Evolutionary conservation across 305 asterid genomes (phyloP), one percentile per base, ranked within the genome.

Genomic region (Plantago rigida): DNA sequence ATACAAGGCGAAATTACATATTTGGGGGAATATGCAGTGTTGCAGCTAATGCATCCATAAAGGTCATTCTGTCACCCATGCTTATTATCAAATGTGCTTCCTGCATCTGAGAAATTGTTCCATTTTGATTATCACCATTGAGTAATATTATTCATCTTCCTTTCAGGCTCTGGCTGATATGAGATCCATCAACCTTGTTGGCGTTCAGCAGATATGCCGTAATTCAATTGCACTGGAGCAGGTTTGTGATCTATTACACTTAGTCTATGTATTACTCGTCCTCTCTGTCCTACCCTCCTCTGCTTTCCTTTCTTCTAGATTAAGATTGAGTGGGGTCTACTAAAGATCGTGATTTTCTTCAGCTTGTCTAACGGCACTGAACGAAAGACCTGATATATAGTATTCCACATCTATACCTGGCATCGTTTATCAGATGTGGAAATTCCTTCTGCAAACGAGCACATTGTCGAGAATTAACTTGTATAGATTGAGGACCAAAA

Each of bases 151-250:
- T 62, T 71, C 4, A 64, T 74, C 53, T 53, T 13, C 45, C 29
- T 73, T 47, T 64, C 61, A 93, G 99, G 99, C 96, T 73, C 81
- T 93, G 87, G 77, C 89, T 73, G 95, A 85, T 70, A 81, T 93
- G 84, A 87, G 78, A 68, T 84, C 92, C 47, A 87, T 93, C 81
- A 89, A 89, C 83, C 96, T 93, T 74, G 87, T 89, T 57, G 99
- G 99, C 15, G 95, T 93, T 68, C 99, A 93, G 80, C 99, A 93
- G 80, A 85, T 89, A 77, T 87, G 94, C 66, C 95, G 99, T 65
- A 89, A 93, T 74, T 79, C 99, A 75, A 93, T 93, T 71, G 96
- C 99, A 26, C 75, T 93, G 71, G 99, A 93, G 75, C 97, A 85
- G 97, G 99, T 93, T 54, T 54, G 59, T 54, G 24, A 54, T 48